Conservation (phyloP, 495 filamentous ascomycete species). For the Oidiodendron maius region DNA sequence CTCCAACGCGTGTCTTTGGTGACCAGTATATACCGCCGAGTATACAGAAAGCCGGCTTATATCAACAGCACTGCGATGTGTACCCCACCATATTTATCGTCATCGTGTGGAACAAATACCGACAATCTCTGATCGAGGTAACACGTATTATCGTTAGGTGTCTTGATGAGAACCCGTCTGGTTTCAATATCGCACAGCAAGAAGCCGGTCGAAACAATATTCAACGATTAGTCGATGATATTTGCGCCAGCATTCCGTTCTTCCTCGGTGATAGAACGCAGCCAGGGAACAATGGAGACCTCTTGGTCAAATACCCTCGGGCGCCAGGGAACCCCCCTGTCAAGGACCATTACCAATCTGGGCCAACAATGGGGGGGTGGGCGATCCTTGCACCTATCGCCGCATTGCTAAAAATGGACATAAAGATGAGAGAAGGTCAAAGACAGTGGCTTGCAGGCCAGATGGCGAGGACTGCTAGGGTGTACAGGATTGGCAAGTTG, state of each 20-base stretch:
- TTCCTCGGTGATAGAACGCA: slow-evolving; percentile 2
- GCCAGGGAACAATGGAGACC: slow-evolving; percentile 1
- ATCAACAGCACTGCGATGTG: slow-evolving; percentile 6
- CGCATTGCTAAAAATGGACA: neutral
- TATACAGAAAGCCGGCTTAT: slow-evolving; percentile 1
- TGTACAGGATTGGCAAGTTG: neutral
- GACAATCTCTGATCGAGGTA: neutral
- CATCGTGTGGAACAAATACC: slow-evolving; percentile 5
- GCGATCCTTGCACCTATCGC: slow-evolving; percentile 1
- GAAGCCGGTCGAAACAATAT: neutral
- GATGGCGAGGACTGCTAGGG: neutral
- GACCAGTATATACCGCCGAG: neutral
- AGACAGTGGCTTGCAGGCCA: slow-evolving; percentile 7
- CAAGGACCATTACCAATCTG: slow-evolving; percentile 2
- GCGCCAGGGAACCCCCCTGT: neutral
- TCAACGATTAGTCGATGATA: slow-evolving; percentile 4
- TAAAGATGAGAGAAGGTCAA: slow-evolving; percentile 7
- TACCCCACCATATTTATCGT: slow-evolving; percentile 5
- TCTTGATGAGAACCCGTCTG: neutral
- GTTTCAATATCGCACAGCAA: neutral
- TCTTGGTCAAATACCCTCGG: slow-evolving; percentile 1
- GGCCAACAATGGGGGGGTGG: slow-evolving; percentile 4
- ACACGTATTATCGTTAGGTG: neutral
- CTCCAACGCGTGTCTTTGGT: slow-evolving; percentile 2
- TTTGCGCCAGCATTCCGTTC: slow-evolving; percentile 9